phyloP scores from a whole-genome alignment of 83 land plant genomes.

The Larix sibirica region DNA sequence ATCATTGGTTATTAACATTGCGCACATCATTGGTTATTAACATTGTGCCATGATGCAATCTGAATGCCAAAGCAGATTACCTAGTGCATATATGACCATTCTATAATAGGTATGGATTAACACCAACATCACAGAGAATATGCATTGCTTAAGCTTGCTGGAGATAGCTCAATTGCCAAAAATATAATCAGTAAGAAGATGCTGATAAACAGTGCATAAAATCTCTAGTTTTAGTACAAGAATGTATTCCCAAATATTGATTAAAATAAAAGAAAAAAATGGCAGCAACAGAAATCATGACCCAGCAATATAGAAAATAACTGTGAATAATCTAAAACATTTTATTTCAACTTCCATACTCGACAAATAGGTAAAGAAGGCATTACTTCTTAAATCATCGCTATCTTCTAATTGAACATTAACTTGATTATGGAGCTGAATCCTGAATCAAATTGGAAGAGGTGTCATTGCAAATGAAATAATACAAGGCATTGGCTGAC shows the following conservation, averaged over 20 bases:
- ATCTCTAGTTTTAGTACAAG: conserved; percentile 1
- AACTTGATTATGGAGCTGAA: conserved; percentile 2
- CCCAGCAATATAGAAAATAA: background rate
- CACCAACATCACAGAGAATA: background rate
- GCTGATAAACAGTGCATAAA: background rate
- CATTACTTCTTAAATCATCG: background rate
- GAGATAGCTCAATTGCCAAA: background rate
- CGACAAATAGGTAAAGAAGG: background rate
- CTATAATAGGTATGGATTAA: background rate
- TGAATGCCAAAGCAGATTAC: background rate
- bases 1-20: background rate
- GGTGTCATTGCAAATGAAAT: conserved; percentile 5
- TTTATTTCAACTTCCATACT: conserved; percentile 3
- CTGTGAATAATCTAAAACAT: background rate
- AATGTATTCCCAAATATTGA: background rate
- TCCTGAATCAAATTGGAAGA: background rate
- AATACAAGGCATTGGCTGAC: conserved; percentile 1
- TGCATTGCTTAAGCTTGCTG: no score
- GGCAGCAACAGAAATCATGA: background rate
- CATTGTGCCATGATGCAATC: background rate
- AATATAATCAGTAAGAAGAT: background rate
- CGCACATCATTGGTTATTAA: background rate
- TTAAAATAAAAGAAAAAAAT: background rate
- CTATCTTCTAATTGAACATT: background rate
- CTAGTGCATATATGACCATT: background rate